Base-by-base conservation (phyloP, 441 rosid genomes). In the Theobroma grandiflorum region DNA sequence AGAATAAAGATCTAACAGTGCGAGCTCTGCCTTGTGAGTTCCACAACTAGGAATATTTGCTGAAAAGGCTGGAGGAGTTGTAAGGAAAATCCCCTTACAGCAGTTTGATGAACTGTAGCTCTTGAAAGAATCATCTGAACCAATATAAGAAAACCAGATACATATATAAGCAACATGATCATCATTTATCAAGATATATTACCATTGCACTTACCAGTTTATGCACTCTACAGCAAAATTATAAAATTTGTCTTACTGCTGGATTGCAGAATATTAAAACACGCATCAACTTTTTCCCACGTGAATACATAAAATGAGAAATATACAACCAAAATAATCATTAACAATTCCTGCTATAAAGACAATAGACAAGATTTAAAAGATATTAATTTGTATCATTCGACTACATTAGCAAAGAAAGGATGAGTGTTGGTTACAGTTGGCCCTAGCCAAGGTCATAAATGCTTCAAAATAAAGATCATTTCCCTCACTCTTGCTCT, bases 1-100 rank as follows among this genome's bases (percentile, higher is more conserved):
- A 81, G 94, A 89, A 87, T 90, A 96, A 72, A 94, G 91, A 90
- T 96, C 99, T 79, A 94, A 89, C 42, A 96, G 84, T 9, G 77
- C 69, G 70, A 96, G 84, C 77, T 89, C 88, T 67, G 80, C 76
- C 87, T 88, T 86, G 80, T 52, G 65, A 78, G 64, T 63, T 68
- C 84, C 91, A 74, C 78, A 42, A 72, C 22, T 81, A 57, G 85
- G 84, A 77, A 78, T 69, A 75, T 38, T 82, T 52, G 82, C 84
- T 63, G 77, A 52, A 65, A 80, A 78, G 57, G 76, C 53, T 33
- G 75, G 47, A 40, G 82, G 76, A 67, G 74, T 64, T 69, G 82
- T n/a, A 26, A 86, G 80, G 58, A 77, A 59, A 72, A 69, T 76
- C 67, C 86, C 76, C 31, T 76, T 61, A 73, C 66, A 61, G 74